Base-by-base conservation (phyloP, 176 grass and related monocot species). In the Cocos nucifera region DNA sequence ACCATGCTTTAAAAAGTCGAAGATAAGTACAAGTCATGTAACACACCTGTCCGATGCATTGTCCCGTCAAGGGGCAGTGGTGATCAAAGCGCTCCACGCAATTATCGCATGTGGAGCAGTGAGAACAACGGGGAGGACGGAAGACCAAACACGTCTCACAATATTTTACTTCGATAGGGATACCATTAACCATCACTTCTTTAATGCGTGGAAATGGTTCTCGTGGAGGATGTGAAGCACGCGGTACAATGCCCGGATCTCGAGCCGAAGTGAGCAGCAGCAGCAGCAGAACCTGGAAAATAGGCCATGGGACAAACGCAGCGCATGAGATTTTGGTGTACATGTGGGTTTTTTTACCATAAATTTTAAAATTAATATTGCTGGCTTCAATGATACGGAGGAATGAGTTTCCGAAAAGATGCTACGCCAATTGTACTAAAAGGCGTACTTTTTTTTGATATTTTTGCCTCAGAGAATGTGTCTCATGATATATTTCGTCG, bases 131-230 rank as follows among this genome's bases (percentile, higher is more conserved):
- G 28, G 87, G 87, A 75, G 87, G 91, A 8, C 86, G 78, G 55
- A 88, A 97, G 62, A 97, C 61, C 93, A 96, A 90, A 72, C 92
- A 96, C 25, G 92, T 90, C 27, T 97, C 87, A 79, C 92, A 97
- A 61, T 97, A 97, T 75, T 97, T 97, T 60, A 91, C 73, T 79
- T 84, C 88, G 48, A 88, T 78, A 55, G 20, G 69, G 10, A 82
- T 49, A 22, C 76, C 78, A 73, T 91, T 97, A 57, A 97, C 69
- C 59, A 76, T 64, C 57, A 85, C 67, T 62, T 88, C 84, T 81
- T 88, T 97, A 54, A 65, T 82, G n/a, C 87, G 21, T 21, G 21
- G 21, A 21, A 21, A 21, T 21, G 21, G 21, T 76, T 91, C 87
- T 61, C 83, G 78, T 58, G 93, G 87, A 69, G 87, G 93, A 69